phyloP scores from a whole-genome alignment of 306 rosid species.

The Carpinus fangiana region DNA sequence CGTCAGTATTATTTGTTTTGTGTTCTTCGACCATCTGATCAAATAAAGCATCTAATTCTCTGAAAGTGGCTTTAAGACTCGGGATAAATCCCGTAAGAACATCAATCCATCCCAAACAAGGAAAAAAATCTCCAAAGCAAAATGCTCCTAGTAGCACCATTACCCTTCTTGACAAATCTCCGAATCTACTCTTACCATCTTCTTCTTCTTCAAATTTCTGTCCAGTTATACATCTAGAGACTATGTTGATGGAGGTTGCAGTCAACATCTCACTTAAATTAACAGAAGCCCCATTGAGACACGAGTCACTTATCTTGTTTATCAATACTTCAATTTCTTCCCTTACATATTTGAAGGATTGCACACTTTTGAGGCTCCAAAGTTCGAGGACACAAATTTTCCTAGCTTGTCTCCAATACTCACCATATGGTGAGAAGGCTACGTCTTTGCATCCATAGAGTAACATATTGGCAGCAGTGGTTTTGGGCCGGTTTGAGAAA shows the following conservation, averaged over 20 bases:
- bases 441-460: conserved; percentile 30
- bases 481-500: conserved; percentile 21
- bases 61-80: background rate
- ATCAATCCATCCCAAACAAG: conserved; percentile 16
- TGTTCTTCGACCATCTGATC: background rate
- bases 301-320: background rate
- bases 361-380: conserved; percentile 13
- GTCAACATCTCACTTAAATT: conserved; percentile 10
- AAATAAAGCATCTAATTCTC: background rate
- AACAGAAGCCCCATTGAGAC: background rate
- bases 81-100: background rate
- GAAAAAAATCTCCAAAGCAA: conserved; percentile 10
- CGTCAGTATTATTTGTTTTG: background rate
- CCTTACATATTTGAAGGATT: background rate
- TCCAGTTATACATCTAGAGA: conserved; percentile 5
- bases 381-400: conserved; percentile 15
- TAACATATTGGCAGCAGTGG: conserved; percentile 2
- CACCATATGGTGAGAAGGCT: conserved; percentile 6
- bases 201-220: background rate
- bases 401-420: conserved; percentile 24
- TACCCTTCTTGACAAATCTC: background rate
- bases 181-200: background rate
- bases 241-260: background rate
- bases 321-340: conserved; percentile 10
- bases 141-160: background rate